Conservation (phyloP, 306 rosid species). For the Begonia fuchsioides region DNA sequence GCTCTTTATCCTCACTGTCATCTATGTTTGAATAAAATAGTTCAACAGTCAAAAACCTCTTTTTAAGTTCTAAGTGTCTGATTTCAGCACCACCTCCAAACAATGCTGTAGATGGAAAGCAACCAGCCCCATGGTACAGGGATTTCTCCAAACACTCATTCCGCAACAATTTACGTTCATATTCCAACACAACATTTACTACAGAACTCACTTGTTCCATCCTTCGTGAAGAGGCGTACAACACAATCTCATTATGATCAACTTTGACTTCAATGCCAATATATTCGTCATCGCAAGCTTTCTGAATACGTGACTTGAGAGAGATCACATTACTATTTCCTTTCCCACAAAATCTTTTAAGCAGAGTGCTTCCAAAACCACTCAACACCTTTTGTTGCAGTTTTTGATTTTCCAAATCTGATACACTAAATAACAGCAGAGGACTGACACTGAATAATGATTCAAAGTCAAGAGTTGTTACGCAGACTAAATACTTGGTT, state of each 20-base stretch:
- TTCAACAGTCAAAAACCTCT: conserved; percentile 62
- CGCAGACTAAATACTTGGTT: conserved; percentile 63
- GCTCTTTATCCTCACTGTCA: conserved; percentile 55
- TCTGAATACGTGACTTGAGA: conserved; percentile 33
- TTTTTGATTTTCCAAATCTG: conserved; percentile 35
- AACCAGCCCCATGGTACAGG: conserved; percentile 54
- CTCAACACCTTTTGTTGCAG: conserved; percentile 40
- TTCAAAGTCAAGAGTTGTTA: conserved; percentile 49
- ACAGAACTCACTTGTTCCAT: conserved; percentile 30
- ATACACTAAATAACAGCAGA: conserved; percentile 51
- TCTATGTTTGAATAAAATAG: conserved; percentile 35
- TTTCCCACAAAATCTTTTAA: conserved; percentile 84
- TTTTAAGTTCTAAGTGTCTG: conserved; percentile 79
- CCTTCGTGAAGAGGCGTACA: conserved; percentile 44
- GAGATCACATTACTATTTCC: conserved; percentile 32
- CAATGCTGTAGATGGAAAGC: conserved; percentile 52
- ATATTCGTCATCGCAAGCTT: conserved; percentile 42
- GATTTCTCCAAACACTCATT: conserved; percentile 68
- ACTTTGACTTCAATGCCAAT: conserved; percentile 51
- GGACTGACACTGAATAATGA: conserved; percentile 35
- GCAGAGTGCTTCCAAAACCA: conserved; percentile 55
- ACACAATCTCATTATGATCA: conserved; percentile 37
- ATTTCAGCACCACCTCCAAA: conserved; percentile 90
- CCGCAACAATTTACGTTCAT: conserved; percentile 37
- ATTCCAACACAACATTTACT: conserved; percentile 38